A percentile compares a stretch with the other conserved stretches of the same genome.
phyloP scores from a whole-genome alignment of 345 rosid genomes.

The Iberis pinnata region DNA sequence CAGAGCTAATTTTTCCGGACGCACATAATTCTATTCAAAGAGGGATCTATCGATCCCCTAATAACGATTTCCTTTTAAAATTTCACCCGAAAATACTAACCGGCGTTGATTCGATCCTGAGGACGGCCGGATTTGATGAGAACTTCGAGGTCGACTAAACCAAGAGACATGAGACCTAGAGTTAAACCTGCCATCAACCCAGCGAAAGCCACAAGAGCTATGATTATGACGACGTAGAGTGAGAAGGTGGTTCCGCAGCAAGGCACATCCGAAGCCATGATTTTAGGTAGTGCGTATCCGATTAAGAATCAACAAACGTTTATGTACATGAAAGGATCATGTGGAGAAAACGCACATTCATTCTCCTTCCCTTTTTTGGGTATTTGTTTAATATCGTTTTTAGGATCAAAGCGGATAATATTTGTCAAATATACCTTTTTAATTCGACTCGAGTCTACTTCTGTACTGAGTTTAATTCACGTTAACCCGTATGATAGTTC shows the following conservation, averaged over 20 bases:
- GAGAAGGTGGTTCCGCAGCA: constrained; percentile 53
- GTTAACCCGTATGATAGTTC: too few relatives aligned
- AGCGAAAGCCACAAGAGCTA: constrained; percentile 66
- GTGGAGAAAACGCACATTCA: too few relatives aligned
- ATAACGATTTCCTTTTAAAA: background rate
- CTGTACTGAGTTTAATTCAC: too few relatives aligned
- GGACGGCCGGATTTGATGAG: constrained; percentile 89
- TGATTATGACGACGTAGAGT: constrained; percentile 38
- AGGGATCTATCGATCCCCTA: too few relatives aligned
- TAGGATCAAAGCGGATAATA: too few relatives aligned
- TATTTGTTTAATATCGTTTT: too few relatives aligned
- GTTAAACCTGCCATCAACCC: constrained; percentile 96
- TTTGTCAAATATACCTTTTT: too few relatives aligned
- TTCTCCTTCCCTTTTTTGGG: too few relatives aligned
- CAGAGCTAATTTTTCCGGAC: background rate
- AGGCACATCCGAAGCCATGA: constrained; percentile 24
- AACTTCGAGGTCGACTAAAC: constrained; percentile 93
- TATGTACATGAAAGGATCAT: too few relatives aligned
- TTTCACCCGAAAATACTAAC: constrained; percentile 25
- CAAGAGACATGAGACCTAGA: constrained; percentile 89
- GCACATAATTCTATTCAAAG: background rate
- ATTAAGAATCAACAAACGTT: too few relatives aligned
- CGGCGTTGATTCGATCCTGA: constrained; percentile 73
- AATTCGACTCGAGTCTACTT: too few relatives aligned
- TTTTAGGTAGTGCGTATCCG: background rate